phyloP scores from a whole-genome alignment of 768 basidiomycete genomes.

The Neoboletus brunneissimus region DNA sequence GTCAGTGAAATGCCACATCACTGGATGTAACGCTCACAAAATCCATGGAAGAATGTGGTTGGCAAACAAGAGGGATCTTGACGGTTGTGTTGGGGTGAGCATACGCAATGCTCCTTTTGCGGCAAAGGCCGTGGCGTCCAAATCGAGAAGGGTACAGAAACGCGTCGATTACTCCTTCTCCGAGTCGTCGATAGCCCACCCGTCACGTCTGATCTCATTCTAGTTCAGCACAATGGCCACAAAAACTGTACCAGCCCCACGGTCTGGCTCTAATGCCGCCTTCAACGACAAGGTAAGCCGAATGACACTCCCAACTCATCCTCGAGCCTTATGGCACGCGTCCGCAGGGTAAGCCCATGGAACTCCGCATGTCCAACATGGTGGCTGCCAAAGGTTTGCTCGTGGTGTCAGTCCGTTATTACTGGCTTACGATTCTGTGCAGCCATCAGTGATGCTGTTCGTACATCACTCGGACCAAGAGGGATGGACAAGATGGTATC shows the following conservation, averaged over 20 bases:
- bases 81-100: conserved; percentile 2
- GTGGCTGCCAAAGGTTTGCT: conserved; percentile 90
- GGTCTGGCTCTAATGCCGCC: conserved; percentile 63
- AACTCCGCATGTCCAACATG: conserved; percentile 95
- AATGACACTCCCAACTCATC: neutral
- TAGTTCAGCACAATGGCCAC: conserved; percentile 27
- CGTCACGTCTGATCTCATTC: conserved; percentile 7
- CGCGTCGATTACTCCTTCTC: conserved; percentile 19
- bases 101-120: conserved; percentile 30
- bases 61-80: conserved; percentile 14
- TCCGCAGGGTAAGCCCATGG: conserved; percentile 92
- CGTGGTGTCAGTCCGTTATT: neutral
- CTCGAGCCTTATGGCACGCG: conserved; percentile 25
- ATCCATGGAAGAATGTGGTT: conserved; percentile 35
- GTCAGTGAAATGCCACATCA: conserved; percentile 1
- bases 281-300: conserved; percentile 80
- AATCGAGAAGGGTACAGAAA: conserved; percentile 23
- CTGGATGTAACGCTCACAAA: conserved; percentile 30
- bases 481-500: conserved; percentile 99
- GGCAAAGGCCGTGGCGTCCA: conserved; percentile 29
- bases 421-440: conserved; percentile 8
- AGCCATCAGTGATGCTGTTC: conserved; percentile 97
- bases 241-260: conserved; percentile 16
- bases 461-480: conserved; percentile 93
- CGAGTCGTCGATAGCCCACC: conserved; percentile 12